Base-by-base conservation (phyloP, 768 basidiomycete genomes). In the Boletus edulis region DNA sequence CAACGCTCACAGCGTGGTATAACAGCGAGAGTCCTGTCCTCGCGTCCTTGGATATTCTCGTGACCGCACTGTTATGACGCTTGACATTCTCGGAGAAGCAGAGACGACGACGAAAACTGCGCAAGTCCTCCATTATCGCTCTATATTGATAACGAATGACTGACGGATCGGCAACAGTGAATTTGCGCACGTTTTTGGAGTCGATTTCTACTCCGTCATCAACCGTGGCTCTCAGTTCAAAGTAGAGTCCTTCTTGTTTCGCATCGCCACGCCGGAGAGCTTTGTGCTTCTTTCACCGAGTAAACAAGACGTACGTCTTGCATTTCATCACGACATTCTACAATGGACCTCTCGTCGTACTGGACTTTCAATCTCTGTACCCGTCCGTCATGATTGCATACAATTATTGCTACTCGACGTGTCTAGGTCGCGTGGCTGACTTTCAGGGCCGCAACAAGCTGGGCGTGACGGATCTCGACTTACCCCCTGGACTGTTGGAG, bases 301-400 rank as follows among this genome's bases (percentile, higher is more conserved):
- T 58, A 89, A 85, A 69, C 76, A 80, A 52, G 89, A 97, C 69
- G 95, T 94, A 82, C 69, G 37, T 31, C 43, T 17, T 14, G 18
- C 38, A 5, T 46, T 40, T 34, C 44, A 24, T 24, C 22, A 24
- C 22, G 13, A 13, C 24, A 18, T 96, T 94, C 65, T 99, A 98
- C 71, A 89, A 85, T 40, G 89, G 89, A 61, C 97, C 97, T 5
- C 78, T 99, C 13, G 75, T 98, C 35, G 95, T 99, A 1, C 78
- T 99, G 52, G 97, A 99, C 69, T 99, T 98, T 68, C 93, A 97
- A 63, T 94, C 90, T 3, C 79, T 99, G 24, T 99, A 99, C 69
- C 97, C 97, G 0, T 97, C 94, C 0, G 78, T 98, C 55, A 98
- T 98, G 96, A 96, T 98, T 61, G 97, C 94, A 6, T 95, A 99